Evolutionary conservation across 352 stramenopile genomes (phyloP), one percentile per base, ranked within the genome.

Genomic region (Globisporangium paddicum): DNA sequence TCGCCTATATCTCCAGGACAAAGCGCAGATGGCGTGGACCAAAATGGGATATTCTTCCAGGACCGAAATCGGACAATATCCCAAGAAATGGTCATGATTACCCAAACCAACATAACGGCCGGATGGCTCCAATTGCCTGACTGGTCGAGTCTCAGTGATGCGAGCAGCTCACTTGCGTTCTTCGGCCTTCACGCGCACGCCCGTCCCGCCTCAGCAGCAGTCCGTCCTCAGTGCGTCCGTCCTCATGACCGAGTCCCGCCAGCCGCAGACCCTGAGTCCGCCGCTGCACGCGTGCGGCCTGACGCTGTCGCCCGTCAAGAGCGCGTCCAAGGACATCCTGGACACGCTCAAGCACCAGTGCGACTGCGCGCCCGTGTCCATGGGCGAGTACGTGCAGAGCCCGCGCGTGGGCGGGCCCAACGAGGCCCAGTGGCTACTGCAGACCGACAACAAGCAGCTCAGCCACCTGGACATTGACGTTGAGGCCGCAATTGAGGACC

Each of bases 371-470:
- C 79, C 81, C 11, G 69, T 91, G 51, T 91, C 81, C 50, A 91
- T 91, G 81, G 81, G 81, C 49, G 81, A 91, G 69, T 91, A 91
- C 69, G 67, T 91, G n/a, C 67, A 62, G 35, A 87, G 75, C 32
- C 79, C 81, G 14, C 73, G 75, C 49, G 59, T 62, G 28, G 14
- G 48, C 19, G 53, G 54, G 2, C 34, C 52, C 49, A 19, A 66
- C 50, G 23, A 75, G 62, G 42, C 34, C 38, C 56, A 73, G 72
- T 62, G 67, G 66, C 52, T 81, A 42, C 52, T 77, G 38, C 35
- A 52, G 26, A 32, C 23, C 14, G 66, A 79, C 57, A 57, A 62
- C n/a, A 51, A 69, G 35, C 56, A 63, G 41, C 46, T 63, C 18
- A 28, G 57, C 6, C 28, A 48, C 8, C 25, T 54, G 5, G 58